Base-by-base conservation (phyloP, 1,139 yeast species). In the Debaryomyces sp. region DNA sequence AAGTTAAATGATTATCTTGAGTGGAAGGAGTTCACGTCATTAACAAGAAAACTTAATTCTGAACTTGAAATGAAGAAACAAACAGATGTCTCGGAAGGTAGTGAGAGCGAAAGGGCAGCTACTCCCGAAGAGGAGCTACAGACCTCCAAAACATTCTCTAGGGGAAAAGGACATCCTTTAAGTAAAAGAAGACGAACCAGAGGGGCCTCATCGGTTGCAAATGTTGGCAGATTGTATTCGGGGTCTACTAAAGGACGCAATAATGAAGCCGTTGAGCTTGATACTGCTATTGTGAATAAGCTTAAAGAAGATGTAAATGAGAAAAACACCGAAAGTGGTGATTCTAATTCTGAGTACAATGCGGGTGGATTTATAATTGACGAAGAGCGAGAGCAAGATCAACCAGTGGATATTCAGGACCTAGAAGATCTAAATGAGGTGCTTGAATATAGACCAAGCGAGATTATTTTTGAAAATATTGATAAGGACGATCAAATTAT, bases 111-210 rank as follows among this genome's bases (percentile, higher is more conserved):
- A 13, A 17, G 50, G 13, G 47, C 49, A 23, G 57, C 54, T 18
- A 52, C 49, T 36, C 64, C 57, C 39, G 48, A 45, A 18, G 68
- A 63, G 34, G 67, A 67, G 43, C 55, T 78, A 10, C 62, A 66
- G 33, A 75, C 75, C 5, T 79, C 85, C 0, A 78, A 77, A 54
- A 77, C 85, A 0, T 82, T 82, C 55, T 64, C 76, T 2, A 67
- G 81, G 54, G 75, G 75, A 18, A 67, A 67, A 27, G 75, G 71
- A 52, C 68, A 63, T 60, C 69, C 71, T 33, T 41, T 56, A 12
- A 74, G 82, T 42, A 85, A 86, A 55, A 71, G 98, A 62, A 74
- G 98, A 59, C 77, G 98, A 60, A 82, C 91, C 0, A 76, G 97
- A 57, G 97, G 97, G 2, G 95, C 90, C 1, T 71, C 89, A 0